These are phyloP conservation scores for Puccinia triticina DNA, from an alignment of 1,284 basidiomycete genomes.

Conservation along the genomic window DNA sequence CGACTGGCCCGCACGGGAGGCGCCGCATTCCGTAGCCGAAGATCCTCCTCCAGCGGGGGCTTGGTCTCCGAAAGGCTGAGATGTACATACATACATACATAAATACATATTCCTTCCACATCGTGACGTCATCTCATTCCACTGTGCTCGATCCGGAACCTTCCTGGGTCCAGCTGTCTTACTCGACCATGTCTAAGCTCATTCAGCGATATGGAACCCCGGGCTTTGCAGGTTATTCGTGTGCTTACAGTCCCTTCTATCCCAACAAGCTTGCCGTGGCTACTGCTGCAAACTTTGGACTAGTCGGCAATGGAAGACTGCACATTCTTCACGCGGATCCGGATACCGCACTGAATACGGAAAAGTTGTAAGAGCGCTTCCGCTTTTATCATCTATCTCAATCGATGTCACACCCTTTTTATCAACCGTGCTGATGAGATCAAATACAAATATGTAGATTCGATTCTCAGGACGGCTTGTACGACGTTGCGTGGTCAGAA, in stretches of 20 bases:
- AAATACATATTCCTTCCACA: too few species aligned
- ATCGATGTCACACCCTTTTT: background rate
- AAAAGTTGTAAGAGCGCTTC: conserved; percentile 19
- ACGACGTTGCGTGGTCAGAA: conserved; percentile 90
- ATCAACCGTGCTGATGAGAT: conserved; percentile 52
- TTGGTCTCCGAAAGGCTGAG: too few species aligned
- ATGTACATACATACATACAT: too few species aligned
- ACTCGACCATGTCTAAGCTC: background rate
- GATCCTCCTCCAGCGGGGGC: too few species aligned
- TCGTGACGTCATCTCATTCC: too few species aligned
- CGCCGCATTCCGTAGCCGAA: too few species aligned
- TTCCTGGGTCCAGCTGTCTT: background rate
- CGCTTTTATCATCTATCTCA: too few species aligned
- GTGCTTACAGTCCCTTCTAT: conserved; percentile 92
- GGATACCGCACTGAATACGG: background rate
- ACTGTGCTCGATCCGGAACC: background rate
- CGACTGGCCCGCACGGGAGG: too few species aligned
- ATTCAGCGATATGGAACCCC: conserved; percentile 53
- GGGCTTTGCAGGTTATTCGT: conserved; percentile 78
- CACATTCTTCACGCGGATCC: conserved; percentile 65
- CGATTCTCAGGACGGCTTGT: conserved; percentile 90
- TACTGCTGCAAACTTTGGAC: conserved; percentile 88
- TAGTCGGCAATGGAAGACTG: conserved; percentile 88
- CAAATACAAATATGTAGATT: conserved; percentile 66
- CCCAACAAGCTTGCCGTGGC: conserved; percentile 79